phyloP scores from a whole-genome alignment of 148 eudicot genomes.

The Rhododendron vialii region DNA sequence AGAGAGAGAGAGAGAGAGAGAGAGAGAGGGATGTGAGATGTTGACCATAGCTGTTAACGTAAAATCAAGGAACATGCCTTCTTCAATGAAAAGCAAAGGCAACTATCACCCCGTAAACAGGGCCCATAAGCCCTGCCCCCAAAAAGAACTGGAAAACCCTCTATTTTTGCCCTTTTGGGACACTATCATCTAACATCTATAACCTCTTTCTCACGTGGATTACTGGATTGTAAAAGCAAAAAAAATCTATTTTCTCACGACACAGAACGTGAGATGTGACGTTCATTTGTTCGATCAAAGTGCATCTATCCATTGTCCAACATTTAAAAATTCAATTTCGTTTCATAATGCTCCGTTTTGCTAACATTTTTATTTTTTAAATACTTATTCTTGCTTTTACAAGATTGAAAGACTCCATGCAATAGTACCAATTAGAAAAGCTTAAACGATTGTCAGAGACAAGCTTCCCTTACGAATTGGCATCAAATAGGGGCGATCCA shows the following conservation, averaged over 20 bases:
- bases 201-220: not conserved
- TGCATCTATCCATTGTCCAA: too few species aligned
- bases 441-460: too few species aligned
- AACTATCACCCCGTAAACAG: not conserved
- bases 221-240: not conserved
- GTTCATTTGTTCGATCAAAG: not conserved
- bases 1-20: not conserved
- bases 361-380: too few species aligned
- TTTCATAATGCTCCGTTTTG: too few species aligned
- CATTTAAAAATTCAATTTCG: too few species aligned
- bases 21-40: not conserved
- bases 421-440: too few species aligned
- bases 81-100: not conserved
- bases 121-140: not conserved
- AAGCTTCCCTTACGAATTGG: too few species aligned
- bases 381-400: too few species aligned
- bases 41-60: not conserved
- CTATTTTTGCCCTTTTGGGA: not conserved
- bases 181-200: not conserved
- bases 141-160: not conserved
- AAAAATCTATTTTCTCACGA: too few species aligned
- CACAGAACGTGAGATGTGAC: not conserved
- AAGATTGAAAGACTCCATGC: too few species aligned
- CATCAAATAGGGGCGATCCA: too few species aligned
- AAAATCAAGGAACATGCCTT: not conserved